phyloP scores from a whole-genome alignment of 352 stramenopile species.

The Nothophytophthora sp. region DNA sequence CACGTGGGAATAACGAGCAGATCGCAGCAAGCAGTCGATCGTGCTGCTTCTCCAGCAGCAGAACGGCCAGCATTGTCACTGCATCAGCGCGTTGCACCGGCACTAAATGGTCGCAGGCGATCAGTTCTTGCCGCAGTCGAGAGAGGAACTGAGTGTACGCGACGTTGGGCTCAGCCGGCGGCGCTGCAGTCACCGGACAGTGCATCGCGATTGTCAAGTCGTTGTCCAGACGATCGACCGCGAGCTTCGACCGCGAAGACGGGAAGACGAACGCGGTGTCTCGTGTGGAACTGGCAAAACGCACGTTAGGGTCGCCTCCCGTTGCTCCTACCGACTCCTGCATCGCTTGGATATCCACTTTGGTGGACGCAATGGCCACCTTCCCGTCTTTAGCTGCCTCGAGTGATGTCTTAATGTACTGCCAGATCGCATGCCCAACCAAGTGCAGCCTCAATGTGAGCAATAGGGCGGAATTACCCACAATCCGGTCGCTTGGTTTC shows the following conservation, averaged over 20 bases:
- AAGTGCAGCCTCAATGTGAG: no score
- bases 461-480: no score
- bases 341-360: background rate
- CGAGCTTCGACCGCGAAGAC: background rate
- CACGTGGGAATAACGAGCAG: slow-evolving; percentile 14
- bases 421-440: no score
- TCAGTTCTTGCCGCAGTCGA: slow-evolving; percentile 18
- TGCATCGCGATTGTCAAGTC: no score
- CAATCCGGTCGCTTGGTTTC: no score
- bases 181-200: background rate
- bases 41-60: slow-evolving; percentile 20
- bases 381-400: background rate
- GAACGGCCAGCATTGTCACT: slow-evolving; percentile 2
- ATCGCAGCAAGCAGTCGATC: slow-evolving; percentile 18
- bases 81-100: slow-evolving; percentile 7
- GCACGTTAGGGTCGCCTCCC: background rate
- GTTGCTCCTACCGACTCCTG: background rate
- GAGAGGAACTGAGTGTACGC: slow-evolving; percentile 13
- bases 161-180: slow-evolving; percentile 5
- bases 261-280: slow-evolving; percentile 13
- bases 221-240: no score
- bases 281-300: slow-evolving; percentile 9
- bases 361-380: background rate
- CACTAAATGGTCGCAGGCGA: slow-evolving; percentile 33
- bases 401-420: slow-evolving; percentile 1